Conservation (phyloP, 2,329 filamentous ascomycete species). For the Paraphoma sp. region DNA sequence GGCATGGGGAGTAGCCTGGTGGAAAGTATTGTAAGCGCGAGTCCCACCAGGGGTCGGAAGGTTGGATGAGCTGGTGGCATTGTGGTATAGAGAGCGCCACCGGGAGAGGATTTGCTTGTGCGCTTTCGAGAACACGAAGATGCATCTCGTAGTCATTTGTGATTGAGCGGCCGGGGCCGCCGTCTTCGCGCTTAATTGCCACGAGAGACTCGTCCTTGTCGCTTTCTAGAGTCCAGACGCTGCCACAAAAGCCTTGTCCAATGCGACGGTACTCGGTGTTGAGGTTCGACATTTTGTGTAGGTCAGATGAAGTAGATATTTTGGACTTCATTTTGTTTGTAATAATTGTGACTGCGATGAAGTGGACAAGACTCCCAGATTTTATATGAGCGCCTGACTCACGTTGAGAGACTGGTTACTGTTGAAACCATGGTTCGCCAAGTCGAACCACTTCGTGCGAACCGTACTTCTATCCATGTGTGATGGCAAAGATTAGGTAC, state of each 20-base stretch:
- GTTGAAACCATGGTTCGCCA: too few relatives aligned
- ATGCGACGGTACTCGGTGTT: constrained; percentile 14
- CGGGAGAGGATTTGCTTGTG: constrained; percentile 2
- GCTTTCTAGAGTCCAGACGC: constrained; percentile 19
- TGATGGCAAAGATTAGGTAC: too few relatives aligned
- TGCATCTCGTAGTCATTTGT: constrained; percentile 27
- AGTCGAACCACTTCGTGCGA: too few relatives aligned
- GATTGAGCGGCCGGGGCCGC: constrained; percentile 20
- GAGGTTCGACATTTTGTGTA: too few relatives aligned
- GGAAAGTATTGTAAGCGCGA: constrained; percentile 13
- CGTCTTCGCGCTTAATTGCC: constrained; percentile 26
- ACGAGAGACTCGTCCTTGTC: not conserved
- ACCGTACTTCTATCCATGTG: too few relatives aligned
- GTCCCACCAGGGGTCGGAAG: constrained; percentile 12
- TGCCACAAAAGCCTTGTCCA: constrained; percentile 25
- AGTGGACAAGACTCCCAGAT: too few relatives aligned
- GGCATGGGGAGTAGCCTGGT: constrained; percentile 12
- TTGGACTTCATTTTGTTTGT: too few relatives aligned
- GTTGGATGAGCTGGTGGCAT: constrained; percentile 15
- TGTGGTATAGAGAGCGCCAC: constrained; percentile 17
- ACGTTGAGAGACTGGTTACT: too few relatives aligned
- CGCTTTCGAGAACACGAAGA: constrained; percentile 9
- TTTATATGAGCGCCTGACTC: too few relatives aligned
- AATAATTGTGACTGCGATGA: too few relatives aligned
- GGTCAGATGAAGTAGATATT: too few relatives aligned